Evolutionary conservation across 176 grass and related monocot genomes (phyloP).

Genomic region (Stipa capillata): DNA sequence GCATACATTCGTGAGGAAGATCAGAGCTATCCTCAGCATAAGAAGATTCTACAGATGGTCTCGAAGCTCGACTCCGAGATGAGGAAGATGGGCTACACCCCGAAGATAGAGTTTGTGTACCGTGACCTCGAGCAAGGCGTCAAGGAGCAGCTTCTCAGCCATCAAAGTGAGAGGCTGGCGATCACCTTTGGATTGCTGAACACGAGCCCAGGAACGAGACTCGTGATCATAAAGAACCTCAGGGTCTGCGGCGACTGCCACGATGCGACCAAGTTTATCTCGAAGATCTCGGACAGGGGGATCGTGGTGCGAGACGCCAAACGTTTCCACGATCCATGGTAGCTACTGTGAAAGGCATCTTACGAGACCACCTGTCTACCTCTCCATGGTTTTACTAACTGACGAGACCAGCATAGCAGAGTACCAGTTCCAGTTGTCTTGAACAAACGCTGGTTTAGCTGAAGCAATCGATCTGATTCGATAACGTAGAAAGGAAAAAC

Average conservation of each 20-base stretch:
- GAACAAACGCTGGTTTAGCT: too few relatives aligned
- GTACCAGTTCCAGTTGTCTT: not conserved
- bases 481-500: too few relatives aligned
- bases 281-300: conserved; percentile 16
- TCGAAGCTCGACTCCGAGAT: conserved; percentile 31
- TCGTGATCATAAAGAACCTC: conserved; percentile 63
- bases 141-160: conserved; percentile 51
- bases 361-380: not conserved
- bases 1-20: conserved; percentile 40
- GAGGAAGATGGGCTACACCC: conserved; percentile 48
- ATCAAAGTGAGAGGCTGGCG: conserved; percentile 53
- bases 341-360: conserved; percentile 44
- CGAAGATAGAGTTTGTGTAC: conserved; percentile 54
- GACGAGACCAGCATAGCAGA: not conserved
- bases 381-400: not conserved
- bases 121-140: conserved; percentile 53
- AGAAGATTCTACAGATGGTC: conserved; percentile 33
- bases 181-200: conserved; percentile 53
- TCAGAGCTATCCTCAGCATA: conserved; percentile 52
- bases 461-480: too few relatives aligned
- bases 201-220: conserved; percentile 40
- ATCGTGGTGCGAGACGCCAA: conserved; percentile 51
- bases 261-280: conserved; percentile 47
- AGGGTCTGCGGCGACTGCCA: conserved; percentile 54
- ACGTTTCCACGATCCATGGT: conserved; percentile 50